Base-by-base conservation (phyloP, 2,329 filamentous ascomycete species). In the Phyllosticta ampelicida region DNA sequence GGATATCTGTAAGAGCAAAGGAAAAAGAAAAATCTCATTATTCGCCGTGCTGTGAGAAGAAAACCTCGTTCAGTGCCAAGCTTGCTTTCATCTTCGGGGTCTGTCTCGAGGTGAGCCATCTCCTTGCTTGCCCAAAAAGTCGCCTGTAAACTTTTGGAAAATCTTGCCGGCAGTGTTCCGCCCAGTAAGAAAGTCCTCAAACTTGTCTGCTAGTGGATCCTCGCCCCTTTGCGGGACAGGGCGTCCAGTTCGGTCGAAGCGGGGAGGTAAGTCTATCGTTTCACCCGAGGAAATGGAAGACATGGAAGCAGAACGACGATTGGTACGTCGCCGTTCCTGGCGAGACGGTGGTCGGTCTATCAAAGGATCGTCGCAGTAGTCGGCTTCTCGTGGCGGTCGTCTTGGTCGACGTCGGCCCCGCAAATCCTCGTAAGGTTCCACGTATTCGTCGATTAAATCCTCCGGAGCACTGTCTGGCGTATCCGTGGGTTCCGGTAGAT, bases 191-290 rank as follows among this genome's bases (percentile, higher is more conserved):
- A 73, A 65, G 30, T 64, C 67, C 63, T 72, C 70, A 62, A 73
- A 48, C 56, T 62, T 66, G 13, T 69, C 66, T 36, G 68, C 71
- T 16, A 70, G 36, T 5, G 69, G 68, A 61, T 72, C 70, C 16
- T 71, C 67, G 1, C 60, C 63, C 59, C 60, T 66, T 57, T 59
- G 60, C 19, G 49, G 29, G 3, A 59, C 48, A 26, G 52, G 53
- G 21, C 66, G 62, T 3, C 70, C 71, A 6, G 57, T 55, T n/a
- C 69, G 63, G 30, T 73, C 71, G 52, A 72, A 73, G 6, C 71
- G 62, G 10, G 67, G 66, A 2, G 70, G 70, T 5, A 73, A 61
- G 48, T 72, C 71, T 58, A 72, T 67, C 1, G 71, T 73, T 9
- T 63, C 65, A 51, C 68, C 69, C 8, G 66, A 68, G 1, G 61